Percentiles rank a stretch among this genome's conserved stretches.
Conservation (phyloP, 1,139 yeast species). For the Eremothecium sinecaudum region DNA sequence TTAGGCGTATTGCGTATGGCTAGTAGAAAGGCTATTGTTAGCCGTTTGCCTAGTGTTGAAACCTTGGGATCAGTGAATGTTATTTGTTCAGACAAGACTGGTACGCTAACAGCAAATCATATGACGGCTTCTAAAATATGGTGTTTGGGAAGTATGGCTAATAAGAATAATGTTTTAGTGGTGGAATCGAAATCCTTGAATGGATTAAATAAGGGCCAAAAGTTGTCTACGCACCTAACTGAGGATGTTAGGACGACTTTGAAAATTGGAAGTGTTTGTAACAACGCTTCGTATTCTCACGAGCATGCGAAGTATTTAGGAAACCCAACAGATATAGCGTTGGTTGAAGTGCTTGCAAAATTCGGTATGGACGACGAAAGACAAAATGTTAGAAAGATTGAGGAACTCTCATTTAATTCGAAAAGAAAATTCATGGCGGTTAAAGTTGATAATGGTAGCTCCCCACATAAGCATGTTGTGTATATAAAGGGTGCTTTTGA, state of each 20-base stretch:
- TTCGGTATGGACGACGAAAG: conserved; percentile 69
- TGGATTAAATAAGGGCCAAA: conserved; percentile 24
- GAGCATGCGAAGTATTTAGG: conserved; percentile 73
- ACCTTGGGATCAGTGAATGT: conserved; percentile 93
- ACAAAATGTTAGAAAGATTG: conserved; percentile 39
- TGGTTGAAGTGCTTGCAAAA: conserved; percentile 60
- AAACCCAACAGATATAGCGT: conserved; percentile 89
- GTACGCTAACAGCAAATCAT: conserved; percentile 87
- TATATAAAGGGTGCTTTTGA: conserved; percentile 88
- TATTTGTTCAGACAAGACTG: conserved; percentile 91
- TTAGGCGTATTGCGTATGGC: conserved; percentile 96
- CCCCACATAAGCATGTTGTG: conserved; percentile 41
- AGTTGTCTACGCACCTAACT: conserved; percentile 37
- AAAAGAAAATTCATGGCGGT: conserved; percentile 85
- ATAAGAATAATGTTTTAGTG: conserved; percentile 37
- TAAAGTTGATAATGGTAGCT: conserved; percentile 44
- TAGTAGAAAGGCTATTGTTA: conserved; percentile 80
- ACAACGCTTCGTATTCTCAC: conserved; percentile 61
- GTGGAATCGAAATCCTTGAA: conserved; percentile 40
- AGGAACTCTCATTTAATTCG: conserved; percentile 81
- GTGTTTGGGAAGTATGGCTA: conserved; percentile 56
- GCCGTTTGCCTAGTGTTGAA: conserved; percentile 89
- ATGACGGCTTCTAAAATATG: conserved; percentile 86
- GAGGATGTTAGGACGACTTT: conserved; percentile 46
- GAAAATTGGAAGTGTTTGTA: conserved; percentile 69